These are phyloP conservation scores for Trichosporon sp. DNA, from an alignment of 1,284 basidiomycete genomes.

Conservation along the genomic window DNA sequence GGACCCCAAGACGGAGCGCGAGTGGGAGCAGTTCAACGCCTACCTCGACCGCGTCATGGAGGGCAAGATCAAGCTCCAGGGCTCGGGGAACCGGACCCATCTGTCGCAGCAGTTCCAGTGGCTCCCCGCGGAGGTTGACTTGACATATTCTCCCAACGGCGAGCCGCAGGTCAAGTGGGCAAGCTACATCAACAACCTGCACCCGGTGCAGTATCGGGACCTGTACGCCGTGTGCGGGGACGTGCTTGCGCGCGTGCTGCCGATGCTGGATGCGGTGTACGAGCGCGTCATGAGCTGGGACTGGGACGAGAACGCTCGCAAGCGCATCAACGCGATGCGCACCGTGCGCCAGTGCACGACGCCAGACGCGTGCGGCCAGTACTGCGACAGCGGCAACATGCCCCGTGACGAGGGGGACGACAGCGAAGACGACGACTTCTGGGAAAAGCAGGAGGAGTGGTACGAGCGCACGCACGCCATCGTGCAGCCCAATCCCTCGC, in stretches of 20 bases:
- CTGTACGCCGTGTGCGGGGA: constrained; percentile 15
- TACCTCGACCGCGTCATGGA: neutral
- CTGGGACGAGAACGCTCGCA: neutral
- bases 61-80: neutral
- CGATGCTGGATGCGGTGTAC: constrained; percentile 12
- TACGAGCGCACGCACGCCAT: constrained; percentile 24
- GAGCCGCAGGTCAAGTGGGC: neutral
- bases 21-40: neutral
- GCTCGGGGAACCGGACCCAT: neutral
- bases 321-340: neutral
- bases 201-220: constrained; percentile 19
- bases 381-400: constrained; percentile 21
- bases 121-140: constrained; percentile 22
- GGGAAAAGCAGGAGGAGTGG: constrained; percentile 20
- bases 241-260: neutral
- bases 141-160: neutral
- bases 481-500: constrained; percentile 24
- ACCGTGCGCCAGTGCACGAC: constrained; percentile 21
- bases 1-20: no score
- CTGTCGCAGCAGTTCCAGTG: constrained; percentile 22
- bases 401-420: constrained; percentile 8
- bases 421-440: constrained; percentile 19
- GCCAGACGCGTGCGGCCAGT: constrained; percentile 9
- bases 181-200: constrained; percentile 31
- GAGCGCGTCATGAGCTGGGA: constrained; percentile 17